Evolutionary conservation across 805 yeast species (phyloP).

Genomic region (Lipomyces japonicus): DNA sequence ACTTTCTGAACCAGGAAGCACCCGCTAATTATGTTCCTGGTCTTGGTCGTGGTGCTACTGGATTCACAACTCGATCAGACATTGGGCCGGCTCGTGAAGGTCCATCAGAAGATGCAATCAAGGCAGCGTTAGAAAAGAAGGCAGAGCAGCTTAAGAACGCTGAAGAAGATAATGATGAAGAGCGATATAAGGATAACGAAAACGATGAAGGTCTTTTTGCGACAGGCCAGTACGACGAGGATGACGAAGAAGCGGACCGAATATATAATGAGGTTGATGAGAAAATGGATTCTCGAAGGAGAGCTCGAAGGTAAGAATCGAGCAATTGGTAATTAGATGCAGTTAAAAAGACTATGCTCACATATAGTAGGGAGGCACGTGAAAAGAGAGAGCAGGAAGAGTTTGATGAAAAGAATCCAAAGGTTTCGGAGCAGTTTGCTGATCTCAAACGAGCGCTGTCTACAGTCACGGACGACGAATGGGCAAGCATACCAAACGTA

Average conservation of each 20-base stretch:
- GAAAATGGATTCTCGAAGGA: slow-evolving; percentile 39
- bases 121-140: slow-evolving; percentile 31
- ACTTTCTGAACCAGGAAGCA: slow-evolving; percentile 75
- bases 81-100: slow-evolving; percentile 49
- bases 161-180: slow-evolving; percentile 34
- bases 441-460: slow-evolving; percentile 65
- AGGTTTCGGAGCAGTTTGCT: slow-evolving; percentile 54
- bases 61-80: slow-evolving; percentile 83
- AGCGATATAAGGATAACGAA: slow-evolving; percentile 35
- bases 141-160: slow-evolving; percentile 30
- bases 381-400: slow-evolving; percentile 32
- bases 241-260: slow-evolving; percentile 74
- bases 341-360: slow-evolving; percentile 8
- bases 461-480: slow-evolving; percentile 60
- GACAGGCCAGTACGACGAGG: slow-evolving; percentile 42
- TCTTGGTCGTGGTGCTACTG: slow-evolving; percentile 90
- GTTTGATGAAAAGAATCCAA: slow-evolving; percentile 32
- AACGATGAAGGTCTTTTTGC: slow-evolving; percentile 39
- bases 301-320: slow-evolving; percentile 26
- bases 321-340: not conserved
- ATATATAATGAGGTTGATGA: slow-evolving; percentile 66
- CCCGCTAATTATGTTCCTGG: slow-evolving; percentile 93
- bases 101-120: slow-evolving; percentile 40
- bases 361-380: slow-evolving; percentile 30
- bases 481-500: slow-evolving; percentile 83